Percentiles rank a stretch among this genome's conserved stretches.
Conservation (phyloP, 1,284 basidiomycete species). For the Somion occarium region DNA sequence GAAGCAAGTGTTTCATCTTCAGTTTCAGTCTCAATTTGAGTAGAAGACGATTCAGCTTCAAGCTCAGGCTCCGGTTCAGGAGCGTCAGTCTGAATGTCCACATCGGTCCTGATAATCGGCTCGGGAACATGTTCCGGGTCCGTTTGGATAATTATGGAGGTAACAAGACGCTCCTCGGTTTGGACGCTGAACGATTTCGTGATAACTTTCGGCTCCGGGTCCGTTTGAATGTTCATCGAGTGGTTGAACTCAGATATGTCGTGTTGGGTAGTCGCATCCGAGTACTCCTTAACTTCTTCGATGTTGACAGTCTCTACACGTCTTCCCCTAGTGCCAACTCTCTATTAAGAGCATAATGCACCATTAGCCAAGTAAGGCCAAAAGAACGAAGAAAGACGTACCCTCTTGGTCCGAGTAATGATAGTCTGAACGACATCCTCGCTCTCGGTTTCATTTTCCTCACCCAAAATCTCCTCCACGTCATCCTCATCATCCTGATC, state of each 20-base stretch:
- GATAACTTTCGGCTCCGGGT: conserved; percentile 26
- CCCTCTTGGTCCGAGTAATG: conserved; percentile 73
- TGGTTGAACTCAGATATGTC: conserved; percentile 44
- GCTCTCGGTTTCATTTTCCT: conserved; percentile 52
- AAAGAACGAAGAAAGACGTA: conserved; percentile 35
- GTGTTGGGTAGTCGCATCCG: conserved; percentile 65
- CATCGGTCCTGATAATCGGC: conserved; percentile 36
- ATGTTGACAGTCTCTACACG: conserved; percentile 46
- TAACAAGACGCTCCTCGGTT: conserved; percentile 25
- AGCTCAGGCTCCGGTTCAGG: conserved; percentile 29
- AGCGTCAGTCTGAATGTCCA: conserved; percentile 62
- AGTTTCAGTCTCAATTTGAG: conserved; percentile 17
- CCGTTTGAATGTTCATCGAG: conserved; percentile 35
- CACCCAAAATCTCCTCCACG: conserved; percentile 35
- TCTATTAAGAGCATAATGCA: conserved; percentile 36
- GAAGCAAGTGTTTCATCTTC: conserved; percentile 56
- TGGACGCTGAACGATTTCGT: conserved; percentile 33
- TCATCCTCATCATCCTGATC: conserved; percentile 39
- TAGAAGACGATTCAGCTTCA: conserved; percentile 16
- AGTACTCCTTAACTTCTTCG: conserved; percentile 67
- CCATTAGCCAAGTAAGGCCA: conserved; percentile 1
- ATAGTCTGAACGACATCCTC: conserved; percentile 80
- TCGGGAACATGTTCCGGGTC: conserved; percentile 33
- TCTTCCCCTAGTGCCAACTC: conserved; percentile 56
- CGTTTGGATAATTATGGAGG: conserved; percentile 37